Conservation (phyloP, 2,329 filamentous ascomycete genomes). For the Penicillium fuscoglaucum region DNA sequence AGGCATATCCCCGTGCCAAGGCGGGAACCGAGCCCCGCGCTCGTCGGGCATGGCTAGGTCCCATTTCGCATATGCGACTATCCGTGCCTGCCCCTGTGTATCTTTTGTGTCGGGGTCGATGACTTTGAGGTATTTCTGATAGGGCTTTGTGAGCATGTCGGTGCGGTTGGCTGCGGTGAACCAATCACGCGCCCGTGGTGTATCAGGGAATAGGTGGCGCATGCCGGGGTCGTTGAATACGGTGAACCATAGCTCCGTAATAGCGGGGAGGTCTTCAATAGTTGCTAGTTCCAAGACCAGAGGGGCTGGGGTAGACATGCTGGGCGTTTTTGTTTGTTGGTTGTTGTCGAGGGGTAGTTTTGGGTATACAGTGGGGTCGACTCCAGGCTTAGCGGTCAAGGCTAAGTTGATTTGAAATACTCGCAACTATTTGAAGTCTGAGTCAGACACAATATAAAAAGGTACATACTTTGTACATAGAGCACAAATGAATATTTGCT, state of each 20-base stretch:
- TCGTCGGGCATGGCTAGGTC: constrained; percentile 26
- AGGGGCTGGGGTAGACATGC: not conserved
- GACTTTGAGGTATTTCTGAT: constrained; percentile 30
- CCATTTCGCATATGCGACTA: constrained; percentile 35
- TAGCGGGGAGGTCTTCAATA: constrained; percentile 24
- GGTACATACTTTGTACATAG: not conserved
- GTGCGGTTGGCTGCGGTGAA: constrained; percentile 22
- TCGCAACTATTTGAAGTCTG: not conserved
- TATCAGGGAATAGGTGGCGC: constrained; percentile 29
- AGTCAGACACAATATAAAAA: not conserved
- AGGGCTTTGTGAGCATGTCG: constrained; percentile 28
- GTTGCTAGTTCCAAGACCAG: constrained; percentile 19
- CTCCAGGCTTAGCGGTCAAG: not conserved
- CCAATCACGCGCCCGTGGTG: constrained; percentile 30
- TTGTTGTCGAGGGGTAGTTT: not conserved
- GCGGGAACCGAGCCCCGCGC: constrained; percentile 30
- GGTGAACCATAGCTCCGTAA: constrained; percentile 28
- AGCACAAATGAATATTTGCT: not conserved
- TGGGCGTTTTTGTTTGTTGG: not conserved
- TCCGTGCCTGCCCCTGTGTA: constrained; percentile 11
- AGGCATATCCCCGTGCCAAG: constrained; percentile 29
- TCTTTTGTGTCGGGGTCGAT: constrained; percentile 21
- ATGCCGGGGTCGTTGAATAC: constrained; percentile 27
- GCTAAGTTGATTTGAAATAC: not conserved
- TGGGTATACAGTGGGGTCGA: not conserved